Percentiles rank a stretch among this genome's conserved stretches.
Conservation (phyloP, 805 yeast species). For the Metschnikowia matae region DNA sequence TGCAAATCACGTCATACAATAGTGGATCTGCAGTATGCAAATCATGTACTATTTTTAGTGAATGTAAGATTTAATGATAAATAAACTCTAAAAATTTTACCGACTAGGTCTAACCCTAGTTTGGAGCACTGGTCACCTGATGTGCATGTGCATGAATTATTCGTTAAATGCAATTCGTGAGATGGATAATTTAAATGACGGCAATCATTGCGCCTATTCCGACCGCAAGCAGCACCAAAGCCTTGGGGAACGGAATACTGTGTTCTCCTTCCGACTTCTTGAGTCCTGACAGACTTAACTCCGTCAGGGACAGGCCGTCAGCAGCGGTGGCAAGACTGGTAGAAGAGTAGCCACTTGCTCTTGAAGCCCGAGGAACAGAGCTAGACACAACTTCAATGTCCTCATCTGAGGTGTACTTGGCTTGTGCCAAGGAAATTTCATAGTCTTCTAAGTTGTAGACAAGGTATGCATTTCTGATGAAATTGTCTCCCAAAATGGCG, state of each 20-base stretch:
- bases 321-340: conserved; percentile 22
- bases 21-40: too few species aligned
- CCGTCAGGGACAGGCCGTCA: not conserved
- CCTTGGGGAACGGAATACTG: not conserved
- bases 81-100: too few species aligned
- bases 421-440: conserved; percentile 54
- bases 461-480: conserved; percentile 59
- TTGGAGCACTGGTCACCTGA: not conserved
- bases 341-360: conserved; percentile 44
- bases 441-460: conserved; percentile 60
- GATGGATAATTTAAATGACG: not conserved
- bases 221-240: not conserved
- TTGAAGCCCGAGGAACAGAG: conserved; percentile 48
- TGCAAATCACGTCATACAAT: too few species aligned
- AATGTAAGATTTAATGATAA: too few species aligned
- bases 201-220: not conserved
- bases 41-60: too few species aligned
- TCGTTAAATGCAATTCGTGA: not conserved
- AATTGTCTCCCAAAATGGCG: conserved; percentile 59
- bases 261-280: conserved; percentile 5
- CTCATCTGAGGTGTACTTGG: conserved; percentile 22
- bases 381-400: conserved; percentile 45
- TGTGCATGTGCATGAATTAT: not conserved
- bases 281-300: not conserved
- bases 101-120: too few species aligned